Evolutionary conservation across 2,329 filamentous ascomycete genomes (phyloP).

Genomic region (Tolypocladium inflatum): DNA sequence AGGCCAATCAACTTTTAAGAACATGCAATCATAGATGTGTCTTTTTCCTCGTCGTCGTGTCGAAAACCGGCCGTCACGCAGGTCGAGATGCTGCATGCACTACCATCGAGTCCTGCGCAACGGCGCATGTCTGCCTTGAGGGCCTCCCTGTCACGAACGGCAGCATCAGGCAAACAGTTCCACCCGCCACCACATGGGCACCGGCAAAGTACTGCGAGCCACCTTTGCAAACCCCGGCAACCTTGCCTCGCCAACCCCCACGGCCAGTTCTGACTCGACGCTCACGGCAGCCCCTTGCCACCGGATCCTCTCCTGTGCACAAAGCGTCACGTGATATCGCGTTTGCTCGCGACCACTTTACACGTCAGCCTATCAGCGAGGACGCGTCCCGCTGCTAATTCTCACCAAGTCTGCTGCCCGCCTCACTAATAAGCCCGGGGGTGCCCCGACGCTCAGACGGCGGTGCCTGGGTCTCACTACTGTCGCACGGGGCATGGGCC

Average conservation of each 20-base stretch:
- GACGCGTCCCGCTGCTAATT: constrained; percentile 7
- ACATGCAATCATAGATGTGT: neutral
- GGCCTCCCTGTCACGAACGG: neutral
- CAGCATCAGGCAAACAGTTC: neutral
- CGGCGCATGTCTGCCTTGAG: constrained; percentile 6
- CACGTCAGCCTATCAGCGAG: constrained; percentile 1
- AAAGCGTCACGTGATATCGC: constrained; percentile 4
- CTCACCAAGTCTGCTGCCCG: constrained; percentile 1
- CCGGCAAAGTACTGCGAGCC: neutral
- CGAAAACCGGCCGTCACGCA: neutral
- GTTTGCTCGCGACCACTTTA: neutral
- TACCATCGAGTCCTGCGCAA: constrained; percentile 8
- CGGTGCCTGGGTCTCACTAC: neutral
- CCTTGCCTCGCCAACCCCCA: neutral
- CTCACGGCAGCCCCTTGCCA: neutral
- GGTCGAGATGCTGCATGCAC: constrained; percentile 4
- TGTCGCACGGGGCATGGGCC: neutral
- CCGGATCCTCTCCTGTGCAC: too few relatives aligned
- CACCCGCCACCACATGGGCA: neutral
- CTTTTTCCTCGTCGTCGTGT: neutral
- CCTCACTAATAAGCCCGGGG: neutral
- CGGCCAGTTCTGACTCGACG: neutral
- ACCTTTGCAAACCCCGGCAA: neutral
- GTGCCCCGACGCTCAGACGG: neutral
- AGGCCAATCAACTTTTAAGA: neutral